Percentiles rank a stretch among this genome's conserved stretches.
Conservation (phyloP, 2,329 filamentous ascomycete genomes). For the Calonectria henricotiae region DNA sequence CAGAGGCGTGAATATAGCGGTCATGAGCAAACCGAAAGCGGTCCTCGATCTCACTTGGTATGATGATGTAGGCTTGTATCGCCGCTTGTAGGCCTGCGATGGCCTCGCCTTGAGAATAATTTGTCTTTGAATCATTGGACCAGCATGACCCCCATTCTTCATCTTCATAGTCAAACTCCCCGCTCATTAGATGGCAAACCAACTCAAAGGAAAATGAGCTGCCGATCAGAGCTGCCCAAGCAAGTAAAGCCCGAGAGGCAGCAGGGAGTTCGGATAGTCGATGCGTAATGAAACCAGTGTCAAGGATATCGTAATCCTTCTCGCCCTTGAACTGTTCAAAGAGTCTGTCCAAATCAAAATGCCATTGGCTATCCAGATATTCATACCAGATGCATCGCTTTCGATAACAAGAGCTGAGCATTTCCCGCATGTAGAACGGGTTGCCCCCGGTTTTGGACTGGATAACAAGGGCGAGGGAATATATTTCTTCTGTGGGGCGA, state of each 20-base stretch:
- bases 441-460: constrained; percentile 93
- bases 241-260: constrained; percentile 83
- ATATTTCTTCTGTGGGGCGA: constrained; percentile 79
- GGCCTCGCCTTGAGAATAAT: constrained; percentile 77
- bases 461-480: constrained; percentile 86
- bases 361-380: constrained; percentile 86
- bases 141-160: constrained; percentile 61
- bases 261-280: constrained; percentile 83
- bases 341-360: constrained; percentile 87
- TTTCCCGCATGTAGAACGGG: constrained; percentile 92
- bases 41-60: constrained; percentile 88
- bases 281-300: constrained; percentile 86
- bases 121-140: constrained; percentile 43
- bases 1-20: constrained; percentile 84
- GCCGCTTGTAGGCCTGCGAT: constrained; percentile 87
- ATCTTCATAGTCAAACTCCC: constrained; percentile 77
- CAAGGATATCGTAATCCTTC: constrained; percentile 84
- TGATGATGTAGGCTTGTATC: constrained; percentile 85
- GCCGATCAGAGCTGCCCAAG: constrained; percentile 89
- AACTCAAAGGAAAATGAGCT: constrained; percentile 88
- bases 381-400: constrained; percentile 94
- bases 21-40: constrained; percentile 92
- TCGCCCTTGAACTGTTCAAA: constrained; percentile 89
- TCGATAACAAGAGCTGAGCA: constrained; percentile 88
- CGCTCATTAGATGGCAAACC: constrained; percentile 82